A percentile compares a stretch with the other conserved stretches of the same genome.
phyloP scores from a whole-genome alignment of 1,284 basidiomycete genomes.

The Microbotryum saponariae region DNA sequence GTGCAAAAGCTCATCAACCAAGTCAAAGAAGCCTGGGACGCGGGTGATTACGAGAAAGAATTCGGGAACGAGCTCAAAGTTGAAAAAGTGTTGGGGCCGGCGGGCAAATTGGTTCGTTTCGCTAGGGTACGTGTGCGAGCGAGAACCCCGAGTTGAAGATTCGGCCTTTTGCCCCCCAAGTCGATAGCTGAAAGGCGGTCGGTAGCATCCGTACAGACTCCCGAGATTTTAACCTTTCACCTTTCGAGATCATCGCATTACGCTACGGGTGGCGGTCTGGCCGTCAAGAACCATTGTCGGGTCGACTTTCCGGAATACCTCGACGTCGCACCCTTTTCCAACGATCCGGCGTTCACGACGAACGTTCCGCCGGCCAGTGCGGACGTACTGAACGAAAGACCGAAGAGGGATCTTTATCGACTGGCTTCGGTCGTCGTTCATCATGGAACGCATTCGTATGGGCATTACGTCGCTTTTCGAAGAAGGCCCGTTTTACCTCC shows the following conservation, averaged over 20 bases:
- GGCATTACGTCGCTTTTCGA: constrained; percentile 85
- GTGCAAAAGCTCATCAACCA: constrained; percentile 55
- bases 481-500: constrained; percentile 43
- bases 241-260: constrained; percentile 71
- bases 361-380: background rate
- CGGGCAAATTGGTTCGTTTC: constrained; percentile 78
- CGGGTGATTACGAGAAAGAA: constrained; percentile 69
- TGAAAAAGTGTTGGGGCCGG: constrained; percentile 61
- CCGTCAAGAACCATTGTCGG: constrained; percentile 69
- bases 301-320: constrained; percentile 77
- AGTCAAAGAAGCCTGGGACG: constrained; percentile 58
- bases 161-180: no score
- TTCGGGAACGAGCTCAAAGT: constrained; percentile 51
- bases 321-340: constrained; percentile 68
- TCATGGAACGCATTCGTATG: constrained; percentile 78
- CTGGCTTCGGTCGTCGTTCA: constrained; percentile 77
- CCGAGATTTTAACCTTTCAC: constrained; percentile 71
- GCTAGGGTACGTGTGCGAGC: constrained; percentile 55
- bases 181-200: constrained; percentile 2
- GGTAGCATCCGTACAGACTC: constrained; percentile 51
- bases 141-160: no score
- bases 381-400: background rate
- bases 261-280: constrained; percentile 51
- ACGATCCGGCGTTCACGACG: constrained; percentile 61
- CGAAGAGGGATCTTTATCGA: constrained; percentile 54